phyloP scores from a whole-genome alignment of 2,329 filamentous ascomycete species.

The Knufia petricola region DNA sequence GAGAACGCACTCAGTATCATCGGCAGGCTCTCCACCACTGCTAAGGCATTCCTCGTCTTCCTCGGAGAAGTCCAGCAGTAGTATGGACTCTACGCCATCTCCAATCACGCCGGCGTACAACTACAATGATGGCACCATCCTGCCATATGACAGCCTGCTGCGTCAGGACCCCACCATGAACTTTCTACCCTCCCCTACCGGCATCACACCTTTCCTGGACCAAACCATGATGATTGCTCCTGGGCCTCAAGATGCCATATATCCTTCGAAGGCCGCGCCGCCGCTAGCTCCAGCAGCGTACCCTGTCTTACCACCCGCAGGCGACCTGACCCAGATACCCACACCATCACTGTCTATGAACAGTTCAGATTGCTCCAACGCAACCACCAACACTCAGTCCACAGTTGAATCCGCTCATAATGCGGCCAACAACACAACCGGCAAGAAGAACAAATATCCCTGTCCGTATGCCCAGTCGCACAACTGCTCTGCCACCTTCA shows the following conservation, averaged over 20 bases:
- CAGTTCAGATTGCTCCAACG: constrained; percentile 9
- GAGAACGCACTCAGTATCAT: constrained; percentile 21
- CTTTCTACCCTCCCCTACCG: constrained; percentile 21
- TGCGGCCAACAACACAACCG: constrained; percentile 6
- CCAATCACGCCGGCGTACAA: constrained; percentile 22
- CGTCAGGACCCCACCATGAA: constrained; percentile 17
- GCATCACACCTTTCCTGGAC: constrained; percentile 23
- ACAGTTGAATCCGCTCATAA: constrained; percentile 4
- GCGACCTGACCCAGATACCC: constrained; percentile 11
- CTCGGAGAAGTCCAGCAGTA: constrained; percentile 19
- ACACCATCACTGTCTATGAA: constrained; percentile 11
- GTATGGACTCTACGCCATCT: constrained; percentile 24
- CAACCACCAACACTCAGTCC: constrained; percentile 10
- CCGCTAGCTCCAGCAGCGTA: constrained; percentile 5
- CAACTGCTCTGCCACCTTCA: constrained; percentile 53
- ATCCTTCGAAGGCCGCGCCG: not conserved
- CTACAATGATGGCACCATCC: constrained; percentile 16
- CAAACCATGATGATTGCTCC: constrained; percentile 18
- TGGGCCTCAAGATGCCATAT: constrained; percentile 10
- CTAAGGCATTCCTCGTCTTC: constrained; percentile 16
- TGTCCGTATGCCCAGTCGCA: constrained; percentile 53
- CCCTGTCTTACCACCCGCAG: constrained; percentile 5
- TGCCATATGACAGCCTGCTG: constrained; percentile 20
- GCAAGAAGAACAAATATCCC: constrained; percentile 54
- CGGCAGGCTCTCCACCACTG: constrained; percentile 18